A percentile compares a stretch with the other conserved stretches of the same genome.
These are phyloP conservation scores for Lachnellula subtilissima DNA, from an alignment of 2,329 filamentous ascomycete genomes.

Conservation along the genomic window DNA sequence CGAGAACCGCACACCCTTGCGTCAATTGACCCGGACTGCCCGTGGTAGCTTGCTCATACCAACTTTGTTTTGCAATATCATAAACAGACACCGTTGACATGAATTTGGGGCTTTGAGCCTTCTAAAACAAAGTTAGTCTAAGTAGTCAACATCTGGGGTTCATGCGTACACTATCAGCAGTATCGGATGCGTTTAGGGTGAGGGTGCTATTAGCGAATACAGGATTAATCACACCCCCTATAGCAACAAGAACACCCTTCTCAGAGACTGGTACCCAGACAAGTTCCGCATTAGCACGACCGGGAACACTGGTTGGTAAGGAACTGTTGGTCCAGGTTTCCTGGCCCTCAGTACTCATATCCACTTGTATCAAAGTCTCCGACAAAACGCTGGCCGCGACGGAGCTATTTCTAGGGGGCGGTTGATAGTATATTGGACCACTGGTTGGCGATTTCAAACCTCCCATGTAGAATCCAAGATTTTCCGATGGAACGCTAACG, in stretches of 20 bases:
- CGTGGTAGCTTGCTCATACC: slow-evolving; percentile 69
- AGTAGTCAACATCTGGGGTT: no score
- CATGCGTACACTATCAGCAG: slow-evolving; percentile 37
- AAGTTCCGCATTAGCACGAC: slow-evolving; percentile 59
- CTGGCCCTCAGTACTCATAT: slow-evolving; percentile 48
- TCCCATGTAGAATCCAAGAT: slow-evolving; percentile 67
- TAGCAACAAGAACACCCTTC: slow-evolving; percentile 69
- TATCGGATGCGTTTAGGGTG: slow-evolving; percentile 29
- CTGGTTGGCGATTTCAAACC: slow-evolving; percentile 50
- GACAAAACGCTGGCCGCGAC: slow-evolving; percentile 38
- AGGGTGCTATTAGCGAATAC: slow-evolving; percentile 36
- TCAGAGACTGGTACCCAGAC: slow-evolving; percentile 75
- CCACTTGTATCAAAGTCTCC: slow-evolving; percentile 53
- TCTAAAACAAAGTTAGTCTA: slow-evolving; percentile 36
- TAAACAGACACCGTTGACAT: slow-evolving; percentile 69
- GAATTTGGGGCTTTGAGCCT: slow-evolving; percentile 63
- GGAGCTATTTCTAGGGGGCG: slow-evolving; percentile 11
- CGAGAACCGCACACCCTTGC: slow-evolving; percentile 67
- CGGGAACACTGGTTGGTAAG: slow-evolving; percentile 44
- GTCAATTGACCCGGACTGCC: slow-evolving; percentile 62
- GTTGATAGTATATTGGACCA: slow-evolving; percentile 43
- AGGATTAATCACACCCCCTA: slow-evolving; percentile 68
- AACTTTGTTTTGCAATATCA: slow-evolving; percentile 63
- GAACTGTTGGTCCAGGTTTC: slow-evolving; percentile 55
- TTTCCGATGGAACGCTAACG: slow-evolving; percentile 63